A percentile compares a stretch with the other conserved stretches of the same genome.
Evolutionary conservation across 169 alveolate species (phyloP).

Genomic region (Blepharisma undulans): DNA sequence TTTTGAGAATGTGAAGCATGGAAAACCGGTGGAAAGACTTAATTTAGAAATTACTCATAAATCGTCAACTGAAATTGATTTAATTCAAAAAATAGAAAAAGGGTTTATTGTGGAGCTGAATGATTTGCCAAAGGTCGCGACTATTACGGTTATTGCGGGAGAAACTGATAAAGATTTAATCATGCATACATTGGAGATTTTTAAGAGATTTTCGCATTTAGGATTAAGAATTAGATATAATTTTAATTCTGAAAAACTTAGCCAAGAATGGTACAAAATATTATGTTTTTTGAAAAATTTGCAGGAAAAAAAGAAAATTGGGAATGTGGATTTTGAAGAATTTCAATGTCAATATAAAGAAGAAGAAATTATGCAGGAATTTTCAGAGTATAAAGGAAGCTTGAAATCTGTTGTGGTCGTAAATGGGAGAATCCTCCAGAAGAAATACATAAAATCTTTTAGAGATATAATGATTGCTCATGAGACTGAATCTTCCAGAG

Average conservation of each 20-base stretch:
- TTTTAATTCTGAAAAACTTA: not conserved
- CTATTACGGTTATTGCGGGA: not conserved
- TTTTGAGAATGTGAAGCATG: constrained; percentile 25
- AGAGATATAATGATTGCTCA: not conserved
- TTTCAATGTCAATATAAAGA: not conserved
- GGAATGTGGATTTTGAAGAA: not conserved
- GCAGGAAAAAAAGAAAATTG: not conserved
- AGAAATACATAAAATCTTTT: not conserved
- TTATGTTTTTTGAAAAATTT: not conserved
- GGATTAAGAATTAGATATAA: not conserved
- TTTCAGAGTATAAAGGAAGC: not conserved
- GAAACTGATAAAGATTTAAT: not conserved
- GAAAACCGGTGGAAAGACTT: not conserved
- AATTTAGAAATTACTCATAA: not conserved
- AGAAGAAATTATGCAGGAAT: not conserved
- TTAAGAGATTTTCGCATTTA: constrained; percentile 3
- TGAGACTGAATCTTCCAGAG: constrained; percentile 6
- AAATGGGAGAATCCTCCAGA: not conserved
- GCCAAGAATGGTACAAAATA: not conserved
- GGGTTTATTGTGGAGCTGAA: not conserved
- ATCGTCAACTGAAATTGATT: not conserved
- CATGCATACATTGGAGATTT: not conserved
- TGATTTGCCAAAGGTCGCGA: not conserved
- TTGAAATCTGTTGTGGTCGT: not conserved
- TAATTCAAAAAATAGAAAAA: not conserved